A percentile compares a stretch with the other conserved stretches of the same genome.
These are phyloP conservation scores for Cucumis cinereus DNA, from an alignment of 306 rosid genomes.

Conservation along the genomic window DNA sequence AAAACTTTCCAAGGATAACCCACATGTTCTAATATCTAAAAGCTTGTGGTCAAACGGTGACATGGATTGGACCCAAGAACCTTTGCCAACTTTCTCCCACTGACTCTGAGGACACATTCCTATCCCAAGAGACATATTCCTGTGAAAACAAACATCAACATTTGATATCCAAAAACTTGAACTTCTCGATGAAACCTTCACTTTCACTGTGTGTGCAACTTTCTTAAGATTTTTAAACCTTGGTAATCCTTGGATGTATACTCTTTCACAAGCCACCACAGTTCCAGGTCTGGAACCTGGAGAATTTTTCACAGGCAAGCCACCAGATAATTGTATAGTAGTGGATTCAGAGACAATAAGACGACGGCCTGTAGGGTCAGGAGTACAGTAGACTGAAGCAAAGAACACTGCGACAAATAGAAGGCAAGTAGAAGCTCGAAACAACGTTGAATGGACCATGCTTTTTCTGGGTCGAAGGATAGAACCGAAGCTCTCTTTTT, in stretches of 20 bases:
- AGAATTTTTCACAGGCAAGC: slow-evolving; percentile 41
- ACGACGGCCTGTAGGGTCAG: not conserved
- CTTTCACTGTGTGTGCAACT: slow-evolving; percentile 45
- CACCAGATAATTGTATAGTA: slow-evolving; percentile 39
- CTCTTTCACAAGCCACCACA: slow-evolving; percentile 50
- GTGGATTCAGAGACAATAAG: slow-evolving; percentile 31
- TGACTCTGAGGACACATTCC: slow-evolving; percentile 75
- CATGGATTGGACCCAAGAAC: slow-evolving; percentile 62
- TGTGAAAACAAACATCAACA: slow-evolving; percentile 71
- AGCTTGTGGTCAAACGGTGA: slow-evolving; percentile 75
- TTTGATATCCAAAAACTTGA: slow-evolving; percentile 25
- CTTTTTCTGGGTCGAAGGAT: not conserved
- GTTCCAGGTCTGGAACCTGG: slow-evolving; percentile 57
- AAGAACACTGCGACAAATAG: not conserved
- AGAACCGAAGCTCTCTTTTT: not conserved
- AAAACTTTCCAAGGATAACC: slow-evolving; percentile 46
- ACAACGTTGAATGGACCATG: not conserved
- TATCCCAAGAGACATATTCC: slow-evolving; percentile 52
- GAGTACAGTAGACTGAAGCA: not conserved
- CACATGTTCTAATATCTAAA: slow-evolving; percentile 52
- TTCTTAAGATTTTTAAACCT: slow-evolving; percentile 54
- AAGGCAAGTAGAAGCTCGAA: not conserved
- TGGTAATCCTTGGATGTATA: slow-evolving; percentile 43
- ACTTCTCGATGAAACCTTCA: slow-evolving; percentile 38
- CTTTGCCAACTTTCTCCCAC: slow-evolving; percentile 81